A percentile compares a stretch with the other conserved stretches of the same genome.
Evolutionary conservation across 2,329 filamentous ascomycete species (phyloP).

Genomic region (Juglanconis oblonga): DNA sequence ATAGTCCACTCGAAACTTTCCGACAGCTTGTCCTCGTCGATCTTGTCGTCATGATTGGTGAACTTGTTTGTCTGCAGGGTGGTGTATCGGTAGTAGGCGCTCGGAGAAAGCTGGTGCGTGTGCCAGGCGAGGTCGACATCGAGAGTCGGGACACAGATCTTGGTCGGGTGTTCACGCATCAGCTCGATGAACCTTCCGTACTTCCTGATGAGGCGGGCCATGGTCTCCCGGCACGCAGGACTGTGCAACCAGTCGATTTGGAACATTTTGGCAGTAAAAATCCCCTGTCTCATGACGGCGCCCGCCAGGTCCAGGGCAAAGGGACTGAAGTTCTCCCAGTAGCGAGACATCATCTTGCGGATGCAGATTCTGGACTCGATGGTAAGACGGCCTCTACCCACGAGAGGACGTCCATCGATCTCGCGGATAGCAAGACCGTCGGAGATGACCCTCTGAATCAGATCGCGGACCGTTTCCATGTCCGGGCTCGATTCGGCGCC

Average conservation of each 20-base stretch:
- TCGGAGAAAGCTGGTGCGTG: slow-evolving; percentile 70
- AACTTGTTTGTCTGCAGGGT: slow-evolving; percentile 49
- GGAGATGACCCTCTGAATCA: slow-evolving; percentile 46
- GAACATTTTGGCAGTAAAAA: slow-evolving; percentile 71
- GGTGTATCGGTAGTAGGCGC: slow-evolving; percentile 60
- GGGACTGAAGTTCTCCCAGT: slow-evolving; percentile 63
- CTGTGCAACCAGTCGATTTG: slow-evolving; percentile 75
- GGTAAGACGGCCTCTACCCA: slow-evolving; percentile 20
- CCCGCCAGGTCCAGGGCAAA: slow-evolving; percentile 65
- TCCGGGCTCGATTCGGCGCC: slow-evolving; percentile 30
- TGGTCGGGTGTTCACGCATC: slow-evolving; percentile 44
- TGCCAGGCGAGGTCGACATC: slow-evolving; percentile 79
- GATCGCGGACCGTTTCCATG: slow-evolving; percentile 48
- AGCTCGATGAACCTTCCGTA: slow-evolving; percentile 63
- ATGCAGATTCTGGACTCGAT: slow-evolving; percentile 41
- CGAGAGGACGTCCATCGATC: slow-evolving; percentile 33
- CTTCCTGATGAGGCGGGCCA: slow-evolving; percentile 61
- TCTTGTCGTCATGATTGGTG: slow-evolving; percentile 82
- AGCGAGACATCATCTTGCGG: slow-evolving; percentile 67
- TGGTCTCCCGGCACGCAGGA: slow-evolving; percentile 60
- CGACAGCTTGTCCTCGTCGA: slow-evolving; percentile 64
- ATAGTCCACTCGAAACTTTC: slow-evolving; percentile 70
- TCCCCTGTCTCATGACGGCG: slow-evolving; percentile 63
- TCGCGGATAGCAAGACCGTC: slow-evolving; percentile 34
- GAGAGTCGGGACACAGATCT: slow-evolving; percentile 65